Evolutionary conservation across 2,329 filamentous ascomycete species (phyloP).

Genomic region (Fusarium denticulatum): DNA sequence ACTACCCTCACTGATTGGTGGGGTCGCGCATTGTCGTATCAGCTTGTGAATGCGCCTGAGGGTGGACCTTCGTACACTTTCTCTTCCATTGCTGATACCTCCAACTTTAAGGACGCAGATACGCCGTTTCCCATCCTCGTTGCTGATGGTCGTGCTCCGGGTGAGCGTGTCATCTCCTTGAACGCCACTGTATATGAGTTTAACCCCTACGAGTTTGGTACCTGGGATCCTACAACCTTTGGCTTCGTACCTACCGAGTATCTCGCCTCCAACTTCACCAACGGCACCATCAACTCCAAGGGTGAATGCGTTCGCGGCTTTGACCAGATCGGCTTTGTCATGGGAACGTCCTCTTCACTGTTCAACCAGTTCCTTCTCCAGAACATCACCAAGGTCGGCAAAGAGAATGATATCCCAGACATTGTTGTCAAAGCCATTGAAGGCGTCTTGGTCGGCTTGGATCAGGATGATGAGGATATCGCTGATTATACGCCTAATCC

Average conservation of each 20-base stretch:
- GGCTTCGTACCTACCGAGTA: constrained; percentile 70
- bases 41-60: constrained; percentile 79
- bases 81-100: constrained; percentile 69
- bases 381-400: constrained; percentile 55
- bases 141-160: constrained; percentile 58
- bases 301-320: constrained; percentile 68
- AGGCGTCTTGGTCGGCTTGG: constrained; percentile 63
- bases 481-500: constrained; percentile 74
- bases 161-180: constrained; percentile 54
- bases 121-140: constrained; percentile 62
- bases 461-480: constrained; percentile 74
- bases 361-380: constrained; percentile 77
- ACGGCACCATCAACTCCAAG: constrained; percentile 57
- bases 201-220: constrained; percentile 72
- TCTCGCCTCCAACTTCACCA: constrained; percentile 66
- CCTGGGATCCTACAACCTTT: constrained; percentile 68
- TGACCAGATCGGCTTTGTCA: constrained; percentile 81
- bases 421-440: constrained; percentile 57
- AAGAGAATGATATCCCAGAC: constrained; percentile 58
- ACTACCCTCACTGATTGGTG: constrained; percentile 88
- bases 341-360: constrained; percentile 83
- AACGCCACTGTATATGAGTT: constrained; percentile 75
- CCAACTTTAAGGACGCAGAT: constrained; percentile 54
- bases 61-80: constrained; percentile 84
- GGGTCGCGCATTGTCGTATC: constrained; percentile 84